Evolutionary conservation across 1,284 basidiomycete genomes (phyloP).

Genomic region (Porodaedalea pini): DNA sequence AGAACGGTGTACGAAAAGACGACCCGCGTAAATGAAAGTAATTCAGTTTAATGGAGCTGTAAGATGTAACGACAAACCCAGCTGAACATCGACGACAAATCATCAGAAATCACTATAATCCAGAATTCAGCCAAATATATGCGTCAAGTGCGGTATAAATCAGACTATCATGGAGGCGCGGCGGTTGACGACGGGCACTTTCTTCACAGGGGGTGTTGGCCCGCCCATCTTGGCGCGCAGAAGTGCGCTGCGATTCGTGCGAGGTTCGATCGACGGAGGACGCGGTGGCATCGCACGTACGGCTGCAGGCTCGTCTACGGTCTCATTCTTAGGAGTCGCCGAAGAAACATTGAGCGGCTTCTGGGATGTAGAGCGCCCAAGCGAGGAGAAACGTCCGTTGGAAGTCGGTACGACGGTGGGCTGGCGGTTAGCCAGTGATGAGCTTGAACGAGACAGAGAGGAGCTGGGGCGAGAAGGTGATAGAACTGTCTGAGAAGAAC

Average conservation of each 20-base stretch:
- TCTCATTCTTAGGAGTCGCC: conserved; percentile 20
- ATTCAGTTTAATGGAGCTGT: neutral
- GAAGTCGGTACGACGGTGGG: conserved; percentile 19
- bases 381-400: conserved; percentile 14
- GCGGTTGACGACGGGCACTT: conserved; percentile 6
- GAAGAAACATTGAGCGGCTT: conserved; percentile 1
- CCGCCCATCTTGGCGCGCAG: conserved; percentile 42
- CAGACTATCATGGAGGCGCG: conserved; percentile 11
- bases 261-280: conserved; percentile 58
- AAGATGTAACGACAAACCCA: neutral
- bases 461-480: conserved; percentile 23
- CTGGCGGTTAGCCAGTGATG: conserved; percentile 27
- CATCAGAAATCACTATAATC: neutral
- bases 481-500: conserved; percentile 24
- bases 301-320: conserved; percentile 26
- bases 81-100: neutral
- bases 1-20: neutral
- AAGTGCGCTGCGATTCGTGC: conserved; percentile 71
- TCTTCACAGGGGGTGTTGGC: conserved; percentile 8
- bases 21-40: neutral
- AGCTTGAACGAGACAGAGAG: conserved; percentile 1
- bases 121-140: neutral
- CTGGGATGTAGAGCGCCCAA: conserved; percentile 15
- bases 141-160: neutral
- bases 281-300: conserved; percentile 41